Conservation (phyloP, 148 eudicot species). For the Beta vulgaris region DNA sequence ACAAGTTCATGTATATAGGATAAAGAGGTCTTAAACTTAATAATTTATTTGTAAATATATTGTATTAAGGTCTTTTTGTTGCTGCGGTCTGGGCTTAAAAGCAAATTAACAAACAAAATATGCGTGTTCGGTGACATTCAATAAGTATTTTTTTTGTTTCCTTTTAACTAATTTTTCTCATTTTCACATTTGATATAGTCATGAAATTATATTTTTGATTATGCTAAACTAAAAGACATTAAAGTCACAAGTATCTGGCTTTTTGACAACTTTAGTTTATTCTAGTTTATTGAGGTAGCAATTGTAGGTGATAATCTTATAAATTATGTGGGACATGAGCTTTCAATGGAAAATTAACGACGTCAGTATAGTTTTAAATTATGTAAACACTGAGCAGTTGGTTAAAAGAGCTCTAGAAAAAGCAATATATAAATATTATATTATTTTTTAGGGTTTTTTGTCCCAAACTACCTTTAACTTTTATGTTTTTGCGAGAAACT, state of each 20-base stretch:
- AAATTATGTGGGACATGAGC: too few relatives aligned
- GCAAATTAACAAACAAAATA: slow-evolving; percentile 8
- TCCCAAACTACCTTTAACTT: too few relatives aligned
- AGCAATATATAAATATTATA: too few relatives aligned
- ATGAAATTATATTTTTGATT: too few relatives aligned
- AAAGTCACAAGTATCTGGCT: neutral
- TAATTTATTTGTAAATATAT: neutral
- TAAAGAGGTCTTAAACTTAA: neutral
- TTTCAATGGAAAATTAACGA: too few relatives aligned
- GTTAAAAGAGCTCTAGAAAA: too few relatives aligned
- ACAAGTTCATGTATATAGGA: slow-evolving; percentile 23
- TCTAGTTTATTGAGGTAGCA: too few relatives aligned
- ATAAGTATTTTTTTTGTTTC: neutral
- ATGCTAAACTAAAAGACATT: neutral
- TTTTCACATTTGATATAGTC: neutral
- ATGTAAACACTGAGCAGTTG: too few relatives aligned
- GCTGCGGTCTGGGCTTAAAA: slow-evolving; percentile 15
- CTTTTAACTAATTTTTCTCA: neutral
- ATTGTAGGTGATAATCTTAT: too few relatives aligned
- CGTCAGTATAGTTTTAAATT: too few relatives aligned
- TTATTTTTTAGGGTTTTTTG: too few relatives aligned
- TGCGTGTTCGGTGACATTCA: neutral
- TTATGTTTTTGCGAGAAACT: too few relatives aligned
- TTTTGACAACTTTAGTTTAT: neutral
- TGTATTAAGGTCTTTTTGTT: neutral